Percentiles rank a stretch among this genome's conserved stretches.
Conservation (phyloP, 306 rosid genomes). For the Lupinus albus region DNA sequence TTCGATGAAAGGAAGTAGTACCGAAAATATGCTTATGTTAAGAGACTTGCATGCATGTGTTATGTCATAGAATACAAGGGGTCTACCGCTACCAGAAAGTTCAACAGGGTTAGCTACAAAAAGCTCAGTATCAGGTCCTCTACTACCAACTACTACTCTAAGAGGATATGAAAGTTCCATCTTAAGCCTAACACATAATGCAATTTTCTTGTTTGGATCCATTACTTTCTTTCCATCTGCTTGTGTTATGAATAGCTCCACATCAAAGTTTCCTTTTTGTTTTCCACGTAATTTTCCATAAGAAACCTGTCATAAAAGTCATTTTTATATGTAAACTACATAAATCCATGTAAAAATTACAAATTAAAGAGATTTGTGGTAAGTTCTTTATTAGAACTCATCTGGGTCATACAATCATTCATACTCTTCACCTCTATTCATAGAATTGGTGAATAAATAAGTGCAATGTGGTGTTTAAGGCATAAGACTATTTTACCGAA, state of each 20-base stretch:
- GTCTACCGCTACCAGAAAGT: slow-evolving; percentile 55
- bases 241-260: slow-evolving; percentile 58
- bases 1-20: slow-evolving; percentile 30
- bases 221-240: slow-evolving; percentile 57
- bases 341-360: background rate
- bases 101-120: slow-evolving; percentile 69
- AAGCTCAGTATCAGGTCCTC: slow-evolving; percentile 67
- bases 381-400: background rate
- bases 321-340: background rate
- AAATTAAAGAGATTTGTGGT: background rate
- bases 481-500: no score
- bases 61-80: background rate
- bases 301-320: slow-evolving; percentile 44
- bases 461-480: no score
- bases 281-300: slow-evolving; percentile 55
- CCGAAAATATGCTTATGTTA: slow-evolving; percentile 51
- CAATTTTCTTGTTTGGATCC: slow-evolving; percentile 51
- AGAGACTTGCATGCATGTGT: background rate
- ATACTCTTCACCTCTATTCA: background rate
- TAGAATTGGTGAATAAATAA: no score
- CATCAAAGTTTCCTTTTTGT: slow-evolving; percentile 51
- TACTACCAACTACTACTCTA: slow-evolving; percentile 54
- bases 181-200: slow-evolving; percentile 53
- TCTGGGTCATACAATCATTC: background rate
- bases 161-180: slow-evolving; percentile 62